A percentile compares a stretch with the other conserved stretches of the same genome.
Evolutionary conservation across 2,329 filamentous ascomycete genomes (phyloP).

Genomic region (Teratosphaeria viscida): DNA sequence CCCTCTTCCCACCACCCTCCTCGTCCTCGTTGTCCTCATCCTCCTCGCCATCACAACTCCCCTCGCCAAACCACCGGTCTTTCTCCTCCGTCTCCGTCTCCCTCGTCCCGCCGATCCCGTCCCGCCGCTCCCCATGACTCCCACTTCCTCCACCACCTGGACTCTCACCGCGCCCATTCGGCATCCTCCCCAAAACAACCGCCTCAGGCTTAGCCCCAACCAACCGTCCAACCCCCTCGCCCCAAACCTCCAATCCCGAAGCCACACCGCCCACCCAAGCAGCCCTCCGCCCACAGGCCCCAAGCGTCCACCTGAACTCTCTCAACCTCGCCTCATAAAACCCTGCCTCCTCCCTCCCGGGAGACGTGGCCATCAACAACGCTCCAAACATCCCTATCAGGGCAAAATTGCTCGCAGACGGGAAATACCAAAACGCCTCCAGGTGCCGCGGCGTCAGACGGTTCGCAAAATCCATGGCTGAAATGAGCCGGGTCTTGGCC

Average conservation of each 20-base stretch:
- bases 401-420: constrained; percentile 82
- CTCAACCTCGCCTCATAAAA: constrained; percentile 79
- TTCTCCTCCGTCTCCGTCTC: neutral
- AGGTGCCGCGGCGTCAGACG: constrained; percentile 77
- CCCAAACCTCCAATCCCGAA: constrained; percentile 34
- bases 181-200: neutral
- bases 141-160: neutral
- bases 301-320: constrained; percentile 90
- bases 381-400: constrained; percentile 90
- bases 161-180: neutral
- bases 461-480: constrained; percentile 95
- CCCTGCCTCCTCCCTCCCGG: constrained; percentile 76
- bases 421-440: constrained; percentile 86
- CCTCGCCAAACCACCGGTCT: neutral
- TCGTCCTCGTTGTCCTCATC: neutral
- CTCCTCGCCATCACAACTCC: neutral
- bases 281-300: constrained; percentile 67
- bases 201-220: constrained; percentile 32
- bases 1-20: neutral
- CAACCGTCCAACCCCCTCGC: constrained; percentile 32
- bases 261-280: constrained; percentile 38
- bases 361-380: constrained; percentile 78
- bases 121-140: neutral
- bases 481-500: constrained; percentile 87
- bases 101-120: neutral